These are phyloP conservation scores for Tylopilus sp. DNA, from an alignment of 768 basidiomycete species.

Conservation along the genomic window DNA sequence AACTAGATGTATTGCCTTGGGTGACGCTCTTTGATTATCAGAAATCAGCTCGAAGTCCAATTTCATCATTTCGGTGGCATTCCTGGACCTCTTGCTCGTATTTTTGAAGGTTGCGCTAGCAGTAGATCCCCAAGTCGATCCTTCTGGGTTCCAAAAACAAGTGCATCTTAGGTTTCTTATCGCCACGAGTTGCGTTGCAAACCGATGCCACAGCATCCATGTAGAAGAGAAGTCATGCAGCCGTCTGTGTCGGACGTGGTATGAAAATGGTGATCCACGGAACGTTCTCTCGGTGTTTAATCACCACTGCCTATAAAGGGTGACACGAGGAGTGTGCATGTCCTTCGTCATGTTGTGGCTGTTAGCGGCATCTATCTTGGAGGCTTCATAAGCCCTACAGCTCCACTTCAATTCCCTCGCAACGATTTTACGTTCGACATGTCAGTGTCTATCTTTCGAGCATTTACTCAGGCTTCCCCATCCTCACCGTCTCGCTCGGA, in stretches of 20 bases:
- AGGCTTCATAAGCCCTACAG: slow-evolving; percentile 12
- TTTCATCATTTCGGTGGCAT: too few relatives aligned
- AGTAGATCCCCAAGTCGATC: too few relatives aligned
- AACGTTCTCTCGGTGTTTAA: slow-evolving; percentile 13
- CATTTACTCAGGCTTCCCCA: slow-evolving; percentile 12
- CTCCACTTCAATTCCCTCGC: neutral
- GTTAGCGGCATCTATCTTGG: slow-evolving; percentile 2
- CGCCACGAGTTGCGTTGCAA: neutral
- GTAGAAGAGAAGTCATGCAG: slow-evolving; percentile 18
- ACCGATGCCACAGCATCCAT: slow-evolving; percentile 11
- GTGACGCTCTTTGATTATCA: too few relatives aligned
- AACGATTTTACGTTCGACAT: slow-evolving; percentile 8
- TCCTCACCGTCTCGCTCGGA: slow-evolving; percentile 14
- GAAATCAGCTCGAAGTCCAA: too few relatives aligned
- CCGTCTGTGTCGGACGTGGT: slow-evolving; percentile 3
- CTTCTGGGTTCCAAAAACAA: neutral
- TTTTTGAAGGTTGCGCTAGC: too few relatives aligned
- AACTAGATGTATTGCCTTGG: neutral
- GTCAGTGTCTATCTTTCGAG: slow-evolving; percentile 22
- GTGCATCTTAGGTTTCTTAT: neutral
- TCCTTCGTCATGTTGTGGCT: slow-evolving; percentile 14
- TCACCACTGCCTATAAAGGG: neutral
- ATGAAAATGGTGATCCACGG: slow-evolving; percentile 4
- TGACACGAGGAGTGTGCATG: slow-evolving; percentile 22
- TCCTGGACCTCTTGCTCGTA: too few relatives aligned